A percentile compares a stretch with the other conserved stretches of the same genome.
Evolutionary conservation across 2,329 filamentous ascomycete species (phyloP).

Genomic region (Venturiaceae sp.): DNA sequence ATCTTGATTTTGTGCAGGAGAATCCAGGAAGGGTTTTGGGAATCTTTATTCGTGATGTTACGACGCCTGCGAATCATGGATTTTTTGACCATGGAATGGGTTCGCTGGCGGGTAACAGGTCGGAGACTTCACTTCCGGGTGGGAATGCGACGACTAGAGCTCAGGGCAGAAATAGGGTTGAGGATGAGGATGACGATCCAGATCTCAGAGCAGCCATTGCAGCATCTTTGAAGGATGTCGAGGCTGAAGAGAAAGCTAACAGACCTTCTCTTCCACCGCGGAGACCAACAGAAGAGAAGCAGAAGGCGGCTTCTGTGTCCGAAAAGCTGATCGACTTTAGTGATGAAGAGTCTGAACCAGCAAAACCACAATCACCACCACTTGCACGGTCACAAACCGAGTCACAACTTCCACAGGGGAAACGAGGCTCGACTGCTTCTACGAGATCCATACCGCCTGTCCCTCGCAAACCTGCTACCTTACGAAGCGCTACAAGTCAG

Average conservation of each 20-base stretch:
- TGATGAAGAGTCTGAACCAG: constrained; percentile 23
- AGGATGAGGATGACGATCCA: constrained; percentile 30
- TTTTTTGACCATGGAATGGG: constrained; percentile 65
- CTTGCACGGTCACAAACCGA: constrained; percentile 18
- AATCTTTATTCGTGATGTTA: constrained; percentile 93
- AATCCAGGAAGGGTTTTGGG: constrained; percentile 76
- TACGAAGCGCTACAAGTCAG: constrained; percentile 29
- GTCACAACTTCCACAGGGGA: constrained; percentile 12
- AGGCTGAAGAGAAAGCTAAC: constrained; percentile 23
- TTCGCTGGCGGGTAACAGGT: constrained; percentile 22
- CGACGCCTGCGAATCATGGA: constrained; percentile 56
- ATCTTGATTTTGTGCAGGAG: constrained; percentile 80
- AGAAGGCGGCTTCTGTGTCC: constrained; percentile 12
- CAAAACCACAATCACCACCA: constrained; percentile 12
- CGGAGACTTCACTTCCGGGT: constrained; percentile 17
- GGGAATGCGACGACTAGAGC: constrained; percentile 12
- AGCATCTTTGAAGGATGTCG: constrained; percentile 35
- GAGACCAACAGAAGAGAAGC: constrained; percentile 16
- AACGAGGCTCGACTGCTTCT: not conserved
- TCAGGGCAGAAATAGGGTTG: constrained; percentile 11
- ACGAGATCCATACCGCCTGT: constrained; percentile 16
- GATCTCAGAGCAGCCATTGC: constrained; percentile 38
- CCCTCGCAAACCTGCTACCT: constrained; percentile 24
- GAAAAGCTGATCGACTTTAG: constrained; percentile 38
- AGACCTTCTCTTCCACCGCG: constrained; percentile 25